Evolutionary conservation across 2,329 filamentous ascomycete genomes (phyloP), one percentile per base, ranked within the genome.

Genomic region (Colletotrichum caudatum): DNA sequence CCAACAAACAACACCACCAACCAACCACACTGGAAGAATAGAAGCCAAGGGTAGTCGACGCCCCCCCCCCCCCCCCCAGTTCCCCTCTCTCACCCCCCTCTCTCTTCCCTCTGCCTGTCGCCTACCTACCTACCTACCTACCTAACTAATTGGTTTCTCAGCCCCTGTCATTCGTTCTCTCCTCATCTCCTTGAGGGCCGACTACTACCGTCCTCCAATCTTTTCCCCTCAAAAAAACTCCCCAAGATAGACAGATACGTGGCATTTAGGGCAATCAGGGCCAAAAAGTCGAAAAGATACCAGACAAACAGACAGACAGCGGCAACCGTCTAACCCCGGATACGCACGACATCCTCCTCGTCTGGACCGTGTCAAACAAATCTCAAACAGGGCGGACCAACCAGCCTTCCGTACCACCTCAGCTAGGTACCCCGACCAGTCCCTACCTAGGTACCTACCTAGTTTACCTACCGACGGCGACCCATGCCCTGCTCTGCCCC

Each of bases 291-390:
- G 35, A 37, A 39, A 50, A 56, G 37, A 39, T 50, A 56, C 35
- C 44, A 53, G 35, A 11, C 8, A n/a, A 20, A 11, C 48, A 51
- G 37, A 48, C 46, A 23, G 44, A 4, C 48, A 53, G n/a, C 59
- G 63, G 61, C 69, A 57, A 57, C 66, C 53, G 44, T 71, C 50
- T 51, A 41, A 16, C 50, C 26, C 68, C 53, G n/a, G 60, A 68
- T 4, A 29, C 39, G 68, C 68, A 72, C 68, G 71, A 73, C 68
- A 53, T 66, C 33, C 18, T 73, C 71, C 69, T 72, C 69, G 51
- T 72, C 71, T 67, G 64, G 58, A 67, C 44, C 61, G 69, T 58
- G 64, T 73, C 71, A 73, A 73, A 73, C 71, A 72, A 68, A 58
- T 69, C 68, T 59, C 64, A 73, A 73, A 73, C 71, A 69, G 64